Percentiles rank a stretch among this genome's conserved stretches.
These are phyloP conservation scores for Cubamyces sp. DNA, from an alignment of 768 basidiomycete species.

Conservation along the genomic window DNA sequence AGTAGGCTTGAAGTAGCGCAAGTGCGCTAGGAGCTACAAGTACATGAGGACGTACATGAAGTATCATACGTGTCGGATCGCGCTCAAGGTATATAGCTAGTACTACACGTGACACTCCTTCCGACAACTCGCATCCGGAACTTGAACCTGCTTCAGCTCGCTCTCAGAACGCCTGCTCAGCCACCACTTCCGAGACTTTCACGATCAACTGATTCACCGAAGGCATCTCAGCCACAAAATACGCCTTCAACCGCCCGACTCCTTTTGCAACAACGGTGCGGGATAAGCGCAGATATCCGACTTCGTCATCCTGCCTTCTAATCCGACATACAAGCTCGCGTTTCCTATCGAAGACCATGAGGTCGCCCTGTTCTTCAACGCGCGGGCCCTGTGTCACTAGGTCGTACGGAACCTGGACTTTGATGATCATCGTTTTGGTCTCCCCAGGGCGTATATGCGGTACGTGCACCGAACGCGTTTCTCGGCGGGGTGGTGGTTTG, in stretches of 20 bases:
- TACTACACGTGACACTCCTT: too few relatives aligned
- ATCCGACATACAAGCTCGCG: constrained; percentile 55
- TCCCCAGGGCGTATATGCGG: constrained; percentile 28
- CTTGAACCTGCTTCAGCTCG: too few relatives aligned
- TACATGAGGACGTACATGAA: background rate
- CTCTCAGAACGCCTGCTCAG: constrained; percentile 56
- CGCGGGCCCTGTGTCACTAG: background rate
- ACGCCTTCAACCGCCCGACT: constrained; percentile 50
- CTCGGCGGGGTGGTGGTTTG: constrained; percentile 27
- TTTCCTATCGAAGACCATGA: constrained; percentile 57
- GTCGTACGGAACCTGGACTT: constrained; percentile 52
- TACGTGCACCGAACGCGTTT: constrained; percentile 27
- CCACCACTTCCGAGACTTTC: constrained; percentile 54
- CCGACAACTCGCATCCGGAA: too few relatives aligned
- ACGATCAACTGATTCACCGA: constrained; percentile 51
- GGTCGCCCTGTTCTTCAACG: constrained; percentile 26
- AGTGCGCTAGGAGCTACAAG: background rate
- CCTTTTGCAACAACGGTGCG: constrained; percentile 47
- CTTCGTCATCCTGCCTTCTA: constrained; percentile 35
- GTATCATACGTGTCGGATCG: too few relatives aligned
- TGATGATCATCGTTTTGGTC: constrained; percentile 52
- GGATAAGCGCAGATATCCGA: constrained; percentile 46
- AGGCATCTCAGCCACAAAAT: constrained; percentile 57
- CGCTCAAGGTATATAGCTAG: too few relatives aligned
- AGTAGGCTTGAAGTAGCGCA: too few relatives aligned